Percentiles rank a stretch among this genome's conserved stretches.
Evolutionary conservation across 2,329 filamentous ascomycete species (phyloP).

Genomic region (Fusarium sp.): DNA sequence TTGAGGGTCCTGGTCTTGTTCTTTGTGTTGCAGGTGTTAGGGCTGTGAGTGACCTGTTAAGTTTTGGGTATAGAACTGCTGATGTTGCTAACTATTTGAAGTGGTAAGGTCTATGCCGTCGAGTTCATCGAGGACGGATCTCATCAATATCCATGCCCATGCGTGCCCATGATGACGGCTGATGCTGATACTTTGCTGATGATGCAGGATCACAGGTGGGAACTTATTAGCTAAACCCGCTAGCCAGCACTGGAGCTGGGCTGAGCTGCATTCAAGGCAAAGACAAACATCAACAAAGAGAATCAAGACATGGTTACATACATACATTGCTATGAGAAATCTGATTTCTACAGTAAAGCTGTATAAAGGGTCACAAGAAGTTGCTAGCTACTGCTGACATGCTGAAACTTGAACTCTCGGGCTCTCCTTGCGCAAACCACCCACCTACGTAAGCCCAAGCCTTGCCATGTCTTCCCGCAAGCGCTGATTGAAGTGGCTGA

Average conservation of each 20-base stretch:
- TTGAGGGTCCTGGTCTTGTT: slow-evolving; percentile 22
- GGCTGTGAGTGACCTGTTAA: slow-evolving; percentile 1
- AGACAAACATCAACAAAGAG: background rate
- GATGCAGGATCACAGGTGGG: slow-evolving; percentile 13
- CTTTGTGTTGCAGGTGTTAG: background rate
- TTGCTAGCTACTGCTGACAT: background rate
- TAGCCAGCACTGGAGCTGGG: slow-evolving; percentile 5
- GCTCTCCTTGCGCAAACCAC: background rate
- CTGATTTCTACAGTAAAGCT: background rate
- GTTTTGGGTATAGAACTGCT: background rate
- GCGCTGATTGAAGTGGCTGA: slow-evolving; percentile 25
- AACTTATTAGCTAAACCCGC: slow-evolving; percentile 1
- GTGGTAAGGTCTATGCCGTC: too few relatives aligned
- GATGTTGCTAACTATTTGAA: background rate
- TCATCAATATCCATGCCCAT: background rate
- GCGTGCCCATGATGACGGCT: slow-evolving; percentile 1
- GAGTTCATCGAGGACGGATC: background rate
- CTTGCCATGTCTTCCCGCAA: background rate
- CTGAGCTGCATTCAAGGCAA: slow-evolving; percentile 3
- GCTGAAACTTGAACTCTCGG: background rate
- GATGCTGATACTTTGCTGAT: slow-evolving; percentile 15
- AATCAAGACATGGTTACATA: background rate
- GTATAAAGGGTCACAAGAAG: too few relatives aligned
- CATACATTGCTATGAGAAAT: background rate
- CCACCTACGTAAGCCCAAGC: slow-evolving; percentile 14